Evolutionary conservation across 1,284 basidiomycete species (phyloP).

Genomic region (Phylloporus sp.): DNA sequence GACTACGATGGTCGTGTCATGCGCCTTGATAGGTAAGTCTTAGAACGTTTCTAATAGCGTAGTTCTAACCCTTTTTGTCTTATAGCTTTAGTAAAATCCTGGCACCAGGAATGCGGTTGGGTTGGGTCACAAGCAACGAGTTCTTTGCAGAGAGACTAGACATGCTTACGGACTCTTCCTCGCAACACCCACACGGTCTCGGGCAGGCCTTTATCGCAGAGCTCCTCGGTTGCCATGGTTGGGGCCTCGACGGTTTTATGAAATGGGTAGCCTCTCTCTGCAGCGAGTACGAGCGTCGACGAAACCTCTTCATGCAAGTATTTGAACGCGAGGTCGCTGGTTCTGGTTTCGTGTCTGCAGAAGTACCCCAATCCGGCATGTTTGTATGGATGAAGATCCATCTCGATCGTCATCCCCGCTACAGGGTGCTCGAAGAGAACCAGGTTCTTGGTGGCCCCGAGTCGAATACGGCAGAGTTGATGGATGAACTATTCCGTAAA

Average conservation of each 20-base stretch:
- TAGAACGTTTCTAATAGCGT: constrained; percentile 43
- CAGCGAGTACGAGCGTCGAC: constrained; percentile 40
- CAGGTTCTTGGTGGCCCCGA: constrained; percentile 22
- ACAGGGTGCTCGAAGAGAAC: constrained; percentile 28
- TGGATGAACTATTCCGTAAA: constrained; percentile 44
- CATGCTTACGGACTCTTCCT: constrained; percentile 44
- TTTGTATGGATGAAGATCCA: constrained; percentile 47
- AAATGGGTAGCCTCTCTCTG: constrained; percentile 42
- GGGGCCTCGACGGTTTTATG: constrained; percentile 44
- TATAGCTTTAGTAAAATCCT: constrained; percentile 50
- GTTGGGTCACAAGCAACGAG: constrained; percentile 60
- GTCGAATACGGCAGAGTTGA: constrained; percentile 44
- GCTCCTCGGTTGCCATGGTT: constrained; percentile 36
- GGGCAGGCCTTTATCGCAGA: constrained; percentile 44
- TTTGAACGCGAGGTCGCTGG: constrained; percentile 33
- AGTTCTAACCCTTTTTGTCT: constrained; percentile 1
- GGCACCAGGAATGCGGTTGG: constrained; percentile 64
- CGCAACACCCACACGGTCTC: constrained; percentile 41
- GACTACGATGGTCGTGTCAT: constrained; percentile 66
- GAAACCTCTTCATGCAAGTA: constrained; percentile 43
- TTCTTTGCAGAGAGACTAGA: constrained; percentile 58
- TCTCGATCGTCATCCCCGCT: constrained; percentile 40
- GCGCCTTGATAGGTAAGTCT: constrained; percentile 52
- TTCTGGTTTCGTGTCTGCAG: constrained; percentile 33
- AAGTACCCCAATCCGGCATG: constrained; percentile 44